Evolutionary conservation across 2,329 filamentous ascomycete species (phyloP).

Genomic region (Xenoacremonium recifei): DNA sequence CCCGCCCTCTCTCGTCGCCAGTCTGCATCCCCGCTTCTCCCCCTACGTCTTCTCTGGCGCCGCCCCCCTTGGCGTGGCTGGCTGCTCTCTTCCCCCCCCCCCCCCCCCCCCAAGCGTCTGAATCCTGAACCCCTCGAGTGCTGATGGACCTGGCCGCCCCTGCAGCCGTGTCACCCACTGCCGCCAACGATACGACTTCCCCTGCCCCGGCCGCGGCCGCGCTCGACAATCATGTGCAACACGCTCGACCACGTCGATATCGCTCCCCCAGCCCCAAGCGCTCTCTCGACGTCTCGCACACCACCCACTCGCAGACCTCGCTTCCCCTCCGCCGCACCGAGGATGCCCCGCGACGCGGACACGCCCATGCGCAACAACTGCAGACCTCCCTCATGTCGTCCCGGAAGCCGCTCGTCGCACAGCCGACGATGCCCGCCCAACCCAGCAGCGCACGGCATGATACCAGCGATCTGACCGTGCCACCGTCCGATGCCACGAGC

Average conservation of each 20-base stretch:
- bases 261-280: slow-evolving; percentile 56
- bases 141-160: slow-evolving; percentile 26
- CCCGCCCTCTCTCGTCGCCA: slow-evolving; percentile 61
- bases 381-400: slow-evolving; percentile 37
- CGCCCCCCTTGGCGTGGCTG: slow-evolving; percentile 10
- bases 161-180: slow-evolving; percentile 33
- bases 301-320: slow-evolving; percentile 15
- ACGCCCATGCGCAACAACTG: slow-evolving; percentile 37
- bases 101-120: slow-evolving; percentile 3
- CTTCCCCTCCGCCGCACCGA: slow-evolving; percentile 44
- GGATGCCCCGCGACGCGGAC: slow-evolving; percentile 38
- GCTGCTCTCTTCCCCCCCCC: too few species aligned
- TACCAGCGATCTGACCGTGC: slow-evolving; percentile 24
- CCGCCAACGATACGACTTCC: slow-evolving; percentile 44
- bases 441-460: slow-evolving; percentile 26
- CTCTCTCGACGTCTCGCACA: slow-evolving; percentile 43
- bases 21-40: slow-evolving; percentile 56
- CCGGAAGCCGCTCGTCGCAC: slow-evolving; percentile 51
- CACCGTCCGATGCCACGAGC: slow-evolving; percentile 33
- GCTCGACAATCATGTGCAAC: slow-evolving; percentile 51
- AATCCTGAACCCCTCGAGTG: slow-evolving; percentile 9
- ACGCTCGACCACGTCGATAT: slow-evolving; percentile 48
- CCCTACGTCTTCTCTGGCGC: slow-evolving; percentile 50
- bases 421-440: slow-evolving; percentile 33
- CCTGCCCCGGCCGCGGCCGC: slow-evolving; percentile 56